Percentiles rank a stretch among this genome's conserved stretches.
Conservation (phyloP, 192 early-diverging fungal genomes). For the Entomortierella lignicola region DNA sequence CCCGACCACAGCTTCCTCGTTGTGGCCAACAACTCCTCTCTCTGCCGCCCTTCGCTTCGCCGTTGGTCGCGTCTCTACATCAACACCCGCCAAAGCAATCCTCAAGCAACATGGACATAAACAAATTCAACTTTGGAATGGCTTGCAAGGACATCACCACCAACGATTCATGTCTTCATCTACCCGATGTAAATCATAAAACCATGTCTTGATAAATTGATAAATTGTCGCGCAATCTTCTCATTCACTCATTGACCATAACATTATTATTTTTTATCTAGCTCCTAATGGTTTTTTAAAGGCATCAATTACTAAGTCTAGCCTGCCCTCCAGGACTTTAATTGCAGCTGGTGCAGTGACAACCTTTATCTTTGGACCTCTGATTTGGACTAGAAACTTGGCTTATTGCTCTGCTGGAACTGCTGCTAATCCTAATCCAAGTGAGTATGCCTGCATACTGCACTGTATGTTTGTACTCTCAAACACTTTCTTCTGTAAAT, state of each 20-base stretch:
- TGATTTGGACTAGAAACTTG: constrained; percentile 22
- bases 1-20: not conserved
- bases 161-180: constrained; percentile 22
- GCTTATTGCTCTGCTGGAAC: constrained; percentile 19
- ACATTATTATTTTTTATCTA: not conserved
- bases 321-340: constrained; percentile 5
- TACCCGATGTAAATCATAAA: constrained; percentile 3
- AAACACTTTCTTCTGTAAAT: not conserved
- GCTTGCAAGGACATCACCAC: constrained; percentile 16
- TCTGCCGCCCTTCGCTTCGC: not conserved
- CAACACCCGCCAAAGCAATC: constrained; percentile 1
- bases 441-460: not conserved
- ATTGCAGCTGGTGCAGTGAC: constrained; percentile 18
- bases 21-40: constrained; percentile 2
- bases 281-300: not conserved
- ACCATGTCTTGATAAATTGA: not conserved
- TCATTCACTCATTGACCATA: too few species aligned
- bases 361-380: constrained; percentile 24
- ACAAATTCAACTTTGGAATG: not conserved
- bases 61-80: not conserved
- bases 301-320: not conserved
- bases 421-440: not conserved
- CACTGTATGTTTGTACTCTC: too few species aligned
- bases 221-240: too few species aligned
- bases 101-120: not conserved